Conservation (phyloP, 2,329 filamentous ascomycete genomes). For the Exophiala sp. region DNA sequence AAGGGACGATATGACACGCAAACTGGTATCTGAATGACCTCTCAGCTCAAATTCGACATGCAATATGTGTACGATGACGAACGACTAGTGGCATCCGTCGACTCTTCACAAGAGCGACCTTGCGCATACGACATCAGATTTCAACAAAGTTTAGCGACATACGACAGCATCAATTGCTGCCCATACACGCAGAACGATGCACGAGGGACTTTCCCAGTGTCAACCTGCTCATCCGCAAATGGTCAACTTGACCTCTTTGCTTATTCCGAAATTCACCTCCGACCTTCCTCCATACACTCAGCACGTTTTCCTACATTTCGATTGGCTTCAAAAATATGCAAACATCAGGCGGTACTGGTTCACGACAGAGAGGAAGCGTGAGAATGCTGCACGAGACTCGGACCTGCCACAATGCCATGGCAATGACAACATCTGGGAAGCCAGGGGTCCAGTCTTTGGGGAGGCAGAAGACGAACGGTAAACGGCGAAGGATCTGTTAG, state of each 20-base stretch:
- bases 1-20: slow-evolving; percentile 19
- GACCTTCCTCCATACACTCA: slow-evolving; percentile 19
- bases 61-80: slow-evolving; percentile 17
- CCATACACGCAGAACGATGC: slow-evolving; percentile 8
- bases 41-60: slow-evolving; percentile 21
- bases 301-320: slow-evolving; percentile 26
- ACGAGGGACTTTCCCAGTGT: neutral
- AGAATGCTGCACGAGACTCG: slow-evolving; percentile 3
- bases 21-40: slow-evolving; percentile 20
- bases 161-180: slow-evolving; percentile 20
- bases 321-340: slow-evolving; percentile 15
- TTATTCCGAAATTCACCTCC: slow-evolving; percentile 15
- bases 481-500: slow-evolving; percentile 27
- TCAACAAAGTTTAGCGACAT: slow-evolving; percentile 22
- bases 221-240: slow-evolving; percentile 11
- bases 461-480: neutral
- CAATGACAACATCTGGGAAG: neutral
- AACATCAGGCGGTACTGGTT: slow-evolving; percentile 19
- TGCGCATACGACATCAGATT: slow-evolving; percentile 21
- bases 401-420: neutral
- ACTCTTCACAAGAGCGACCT: slow-evolving; percentile 10
- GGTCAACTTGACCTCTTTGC: slow-evolving; percentile 7
- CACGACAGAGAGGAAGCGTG: slow-evolving; percentile 10
- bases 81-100: slow-evolving; percentile 10
- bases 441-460: neutral